These are phyloP conservation scores for Brettanomyces naardenensis DNA, from an alignment of 805 yeast species.

Conservation along the genomic window DNA sequence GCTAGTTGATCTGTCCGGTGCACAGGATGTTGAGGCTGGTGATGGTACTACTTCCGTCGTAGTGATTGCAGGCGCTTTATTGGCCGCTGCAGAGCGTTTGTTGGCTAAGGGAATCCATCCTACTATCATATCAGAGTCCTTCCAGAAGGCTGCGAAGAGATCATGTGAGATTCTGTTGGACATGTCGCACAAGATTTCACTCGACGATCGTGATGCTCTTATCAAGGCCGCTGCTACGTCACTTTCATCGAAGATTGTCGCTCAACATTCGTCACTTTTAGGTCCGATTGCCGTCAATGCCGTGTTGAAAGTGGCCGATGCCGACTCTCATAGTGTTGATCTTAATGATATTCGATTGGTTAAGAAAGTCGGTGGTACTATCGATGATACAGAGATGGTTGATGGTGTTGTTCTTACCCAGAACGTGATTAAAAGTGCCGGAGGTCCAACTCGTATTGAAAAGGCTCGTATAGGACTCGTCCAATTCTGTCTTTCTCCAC, in stretches of 20 bases:
- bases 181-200: constrained; percentile 77
- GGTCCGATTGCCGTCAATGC: constrained; percentile 95
- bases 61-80: constrained; percentile 84
- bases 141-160: constrained; percentile 80
- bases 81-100: constrained; percentile 91
- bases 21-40: constrained; percentile 99
- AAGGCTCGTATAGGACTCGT: constrained; percentile 85
- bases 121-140: constrained; percentile 85
- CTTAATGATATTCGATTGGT: constrained; percentile 80
- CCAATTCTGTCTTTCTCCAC: constrained; percentile 94
- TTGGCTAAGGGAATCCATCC: constrained; percentile 93
- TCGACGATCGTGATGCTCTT: constrained; percentile 73
- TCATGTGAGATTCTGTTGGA: constrained; percentile 75
- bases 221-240: constrained; percentile 93
- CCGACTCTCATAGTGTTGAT: constrained; percentile 61
- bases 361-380: constrained; percentile 95
- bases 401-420: constrained; percentile 94
- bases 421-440: constrained; percentile 80
- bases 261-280: constrained; percentile 78
- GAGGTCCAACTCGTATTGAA: constrained; percentile 92
- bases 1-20: constrained; percentile 93
- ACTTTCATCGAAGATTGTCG: constrained; percentile 87
- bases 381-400: constrained; percentile 89
- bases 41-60: constrained; percentile 99
- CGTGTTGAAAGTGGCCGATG: constrained; percentile 57